phyloP scores from a whole-genome alignment of 257 asterid genomes.

The Paulownia fortunei region DNA sequence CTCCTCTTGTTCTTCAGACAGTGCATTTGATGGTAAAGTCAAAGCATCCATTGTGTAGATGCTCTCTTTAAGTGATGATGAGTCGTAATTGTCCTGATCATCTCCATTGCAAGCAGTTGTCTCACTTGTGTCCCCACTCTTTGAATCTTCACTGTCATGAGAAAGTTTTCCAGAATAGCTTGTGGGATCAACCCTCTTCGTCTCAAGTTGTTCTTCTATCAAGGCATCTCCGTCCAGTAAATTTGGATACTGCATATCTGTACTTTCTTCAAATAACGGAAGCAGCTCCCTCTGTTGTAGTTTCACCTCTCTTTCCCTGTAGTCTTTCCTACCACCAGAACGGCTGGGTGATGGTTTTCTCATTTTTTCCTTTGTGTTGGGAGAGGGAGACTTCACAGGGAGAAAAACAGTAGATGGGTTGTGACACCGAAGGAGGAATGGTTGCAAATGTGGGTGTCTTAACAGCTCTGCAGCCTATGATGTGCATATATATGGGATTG shows the following conservation, averaged over 20 bases:
- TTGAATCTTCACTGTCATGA: conserved; percentile 70
- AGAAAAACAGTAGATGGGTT: conserved; percentile 80
- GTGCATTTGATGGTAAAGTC: conserved; percentile 40
- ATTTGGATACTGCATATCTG: conserved; percentile 45
- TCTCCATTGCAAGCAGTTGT: conserved; percentile 62
- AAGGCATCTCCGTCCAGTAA: conserved; percentile 46
- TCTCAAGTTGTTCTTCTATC: conserved; percentile 61
- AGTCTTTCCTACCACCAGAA: conserved; percentile 48
- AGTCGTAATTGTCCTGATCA: conserved; percentile 42
- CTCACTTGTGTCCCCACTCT: conserved; percentile 62
- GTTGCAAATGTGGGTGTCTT: conserved; percentile 89
- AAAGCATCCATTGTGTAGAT: conserved; percentile 39
- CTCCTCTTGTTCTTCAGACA: no score
- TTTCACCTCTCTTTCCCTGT: conserved; percentile 46
- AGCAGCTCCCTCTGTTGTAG: conserved; percentile 56
- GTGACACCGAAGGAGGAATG: conserved; percentile 78
- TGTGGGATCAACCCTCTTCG: conserved; percentile 83
- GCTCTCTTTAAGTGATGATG: conserved; percentile 56
- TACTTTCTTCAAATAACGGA: conserved; percentile 63
- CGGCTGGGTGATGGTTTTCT: conserved; percentile 59
- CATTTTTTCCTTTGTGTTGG: conserved; percentile 57
- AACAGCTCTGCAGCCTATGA: conserved; percentile 88
- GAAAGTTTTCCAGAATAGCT: conserved; percentile 71
- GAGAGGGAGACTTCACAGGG: conserved; percentile 94
- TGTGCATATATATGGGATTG: conserved; percentile 16